A percentile compares a stretch with the other conserved stretches of the same genome.
phyloP scores from a whole-genome alignment of 495 filamentous ascomycete species.

The Tetracladium setigerum region DNA sequence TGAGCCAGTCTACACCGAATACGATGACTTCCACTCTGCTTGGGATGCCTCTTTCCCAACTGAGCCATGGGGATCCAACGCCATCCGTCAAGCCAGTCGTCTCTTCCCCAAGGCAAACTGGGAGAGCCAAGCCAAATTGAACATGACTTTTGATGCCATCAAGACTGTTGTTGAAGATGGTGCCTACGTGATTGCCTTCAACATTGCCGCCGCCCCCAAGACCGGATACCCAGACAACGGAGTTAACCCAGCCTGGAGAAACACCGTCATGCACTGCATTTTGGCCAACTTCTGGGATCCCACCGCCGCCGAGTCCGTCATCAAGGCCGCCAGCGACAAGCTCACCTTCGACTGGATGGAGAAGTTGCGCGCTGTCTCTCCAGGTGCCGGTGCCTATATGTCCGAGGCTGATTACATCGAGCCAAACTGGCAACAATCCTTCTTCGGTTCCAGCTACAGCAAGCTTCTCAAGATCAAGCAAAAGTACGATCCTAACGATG shows the following conservation, averaged over 20 bases:
- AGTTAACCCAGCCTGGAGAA: conserved; percentile 51
- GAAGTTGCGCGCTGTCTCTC: conserved; percentile 26
- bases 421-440: conserved; percentile 40
- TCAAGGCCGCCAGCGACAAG: conserved; percentile 21
- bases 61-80: conserved; percentile 30
- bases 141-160: conserved; percentile 18
- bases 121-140: conserved; percentile 22
- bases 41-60: conserved; percentile 38
- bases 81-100: conserved; percentile 47
- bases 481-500: conserved; percentile 46
- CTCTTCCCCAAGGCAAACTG: conserved; percentile 48
- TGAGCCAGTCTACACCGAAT: conserved; percentile 25
- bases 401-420: conserved; percentile 42
- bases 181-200: conserved; percentile 32
- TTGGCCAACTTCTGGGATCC: conserved; percentile 30
- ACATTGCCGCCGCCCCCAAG: conserved; percentile 11
- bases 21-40: conserved; percentile 36
- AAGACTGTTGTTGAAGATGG: conserved; percentile 39
- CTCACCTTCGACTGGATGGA: conserved; percentile 33
- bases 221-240: conserved; percentile 33
- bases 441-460: conserved; percentile 44
- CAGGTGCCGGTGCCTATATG: conserved; percentile 34
- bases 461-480: conserved; percentile 39
- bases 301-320: conserved; percentile 22
- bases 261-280: conserved; percentile 32